Base-by-base conservation (phyloP, 2,329 filamentous ascomycete genomes). In the Lojkania enalia region DNA sequence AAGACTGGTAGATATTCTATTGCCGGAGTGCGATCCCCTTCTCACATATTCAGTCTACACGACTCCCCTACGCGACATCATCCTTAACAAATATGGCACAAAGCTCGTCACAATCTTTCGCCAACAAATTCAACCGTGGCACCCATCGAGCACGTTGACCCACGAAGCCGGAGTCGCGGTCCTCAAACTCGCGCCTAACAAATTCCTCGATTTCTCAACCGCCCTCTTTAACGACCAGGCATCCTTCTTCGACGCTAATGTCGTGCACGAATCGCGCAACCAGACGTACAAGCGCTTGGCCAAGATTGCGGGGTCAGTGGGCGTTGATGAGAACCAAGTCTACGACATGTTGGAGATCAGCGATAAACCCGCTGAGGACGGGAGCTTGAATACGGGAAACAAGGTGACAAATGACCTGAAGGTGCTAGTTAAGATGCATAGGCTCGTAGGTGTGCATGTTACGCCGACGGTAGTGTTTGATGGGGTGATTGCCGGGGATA, bases 111-210 rank as follows among this genome's bases (percentile, higher is more conserved):
- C 95, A 57, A 81, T 97, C 62, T 88, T 96, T 77, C 86, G 91
- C 38, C 91, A 92, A 68, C 90, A 96, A 68, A 83, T 96, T 61
- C 90, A 96, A 74, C 90, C 90, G 12, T 96, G 92, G 92, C 91
- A 97, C 73, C 92, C 92, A 1, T 90, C 87, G 15, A 90, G 66
- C 0, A 77, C 74, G 0, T 69, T 77, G 20, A 77, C 82, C 44
- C 88, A 92, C 74, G 92, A 97, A 78, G 87, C 90, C 21, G 91
- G 77, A 3, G 80, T 90, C 21, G 92, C 90, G 2, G 89, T 96
- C 1, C 78, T 92, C 57, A 81, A 80, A 39, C 70, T 89, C 5
- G 75, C 82, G 2, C 86, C 88, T 0, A 75, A 78, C 14, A 84
- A 83, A 55, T 97, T 95, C 78, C 95, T 86, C 84, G 76, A 79